phyloP scores from a whole-genome alignment of 2,329 filamentous ascomycete species.

The Penicillium sp. region DNA sequence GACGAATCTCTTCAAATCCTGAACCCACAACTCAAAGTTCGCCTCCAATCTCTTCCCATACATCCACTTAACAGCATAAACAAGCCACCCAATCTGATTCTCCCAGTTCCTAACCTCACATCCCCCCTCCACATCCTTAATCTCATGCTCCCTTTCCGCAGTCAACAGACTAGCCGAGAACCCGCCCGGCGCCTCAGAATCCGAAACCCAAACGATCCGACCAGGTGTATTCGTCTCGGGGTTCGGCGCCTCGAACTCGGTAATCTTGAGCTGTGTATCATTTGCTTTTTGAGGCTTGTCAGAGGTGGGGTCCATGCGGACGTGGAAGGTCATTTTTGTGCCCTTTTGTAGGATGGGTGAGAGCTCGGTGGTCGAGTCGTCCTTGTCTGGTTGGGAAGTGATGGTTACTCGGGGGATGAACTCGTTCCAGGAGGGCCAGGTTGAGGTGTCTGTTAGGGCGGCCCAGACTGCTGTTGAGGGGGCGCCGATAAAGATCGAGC shows the following conservation, averaged over 20 bases:
- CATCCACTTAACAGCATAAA: conserved; percentile 45
- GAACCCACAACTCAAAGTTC: conserved; percentile 43
- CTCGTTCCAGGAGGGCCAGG: conserved; percentile 50
- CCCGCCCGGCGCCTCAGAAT: conserved; percentile 30
- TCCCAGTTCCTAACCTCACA: conserved; percentile 47
- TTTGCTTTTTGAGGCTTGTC: conserved; percentile 23
- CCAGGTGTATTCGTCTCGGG: conserved; percentile 16
- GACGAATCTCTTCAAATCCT: conserved; percentile 43
- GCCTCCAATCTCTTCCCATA: conserved; percentile 37
- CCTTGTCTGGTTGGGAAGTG: conserved; percentile 38
- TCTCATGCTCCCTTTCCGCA: conserved; percentile 50
- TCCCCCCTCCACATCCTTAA: conserved; percentile 37
- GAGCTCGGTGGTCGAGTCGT: conserved; percentile 15
- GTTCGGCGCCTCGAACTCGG: conserved; percentile 32
- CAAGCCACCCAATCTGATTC: conserved; percentile 43
- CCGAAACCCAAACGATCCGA: conserved; percentile 30
- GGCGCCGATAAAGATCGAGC: conserved; percentile 41
- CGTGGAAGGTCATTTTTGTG: conserved; percentile 46
- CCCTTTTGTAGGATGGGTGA: conserved; percentile 36
- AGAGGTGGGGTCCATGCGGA: conserved; percentile 41
- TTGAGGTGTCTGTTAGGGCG: conserved; percentile 45
- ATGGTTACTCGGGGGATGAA: conserved; percentile 49
- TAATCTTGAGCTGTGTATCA: conserved; percentile 32
- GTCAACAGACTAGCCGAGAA: conserved; percentile 37
- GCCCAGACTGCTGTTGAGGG: conserved; percentile 45